Evolutionary conservation across 306 rosid species (phyloP), one percentile per base, ranked within the genome.

Genomic region (Vigna reflexopilosa): DNA sequence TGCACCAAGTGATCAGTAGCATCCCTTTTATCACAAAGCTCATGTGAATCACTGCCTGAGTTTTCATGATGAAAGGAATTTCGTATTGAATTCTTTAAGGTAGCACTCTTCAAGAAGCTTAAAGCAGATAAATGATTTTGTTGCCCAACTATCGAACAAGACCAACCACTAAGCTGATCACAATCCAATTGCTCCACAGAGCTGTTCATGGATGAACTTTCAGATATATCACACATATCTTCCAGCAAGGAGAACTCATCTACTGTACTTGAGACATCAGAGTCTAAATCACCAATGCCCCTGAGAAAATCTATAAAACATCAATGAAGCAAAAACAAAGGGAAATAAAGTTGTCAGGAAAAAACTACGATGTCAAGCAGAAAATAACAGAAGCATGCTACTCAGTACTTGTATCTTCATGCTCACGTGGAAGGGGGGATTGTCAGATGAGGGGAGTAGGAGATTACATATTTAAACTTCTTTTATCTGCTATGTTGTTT

Each of bases 61-160:
- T 85, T 85, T 77, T 83, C 91, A 78, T 32, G 64, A 75, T 81
- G 83, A 81, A 26, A 26, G 75, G 87, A 66, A 67, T 64, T 86
- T 76, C 70, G 86, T 59, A 75, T 36, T 50, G 86, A 86, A 86
- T 77, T 75, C 55, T 65, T 77, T 38, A 70, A 62, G 40, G 88
- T 17, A 66, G 48, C 36, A 77, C 36, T 81, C 75, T 50, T 54
- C 48, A 87, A 85, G 87, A 92, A 91, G 75, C 84, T 88, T 85
- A 95, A 86, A 57, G 86, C 83, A 78, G 93, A 87, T 50, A 91
- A 77, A 78, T 86, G 88, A 28, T 75, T 81, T 44, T 87, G 86
- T 48, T 81, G 80, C 78, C 74, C 84, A 57, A 49, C 56, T 65
- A 47, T 66, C 70, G 75, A 80, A 87, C 70, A 76, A 24, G 89